Evolutionary conservation across 805 yeast species (phyloP).

Genomic region (Teunomyces panamensis): DNA sequence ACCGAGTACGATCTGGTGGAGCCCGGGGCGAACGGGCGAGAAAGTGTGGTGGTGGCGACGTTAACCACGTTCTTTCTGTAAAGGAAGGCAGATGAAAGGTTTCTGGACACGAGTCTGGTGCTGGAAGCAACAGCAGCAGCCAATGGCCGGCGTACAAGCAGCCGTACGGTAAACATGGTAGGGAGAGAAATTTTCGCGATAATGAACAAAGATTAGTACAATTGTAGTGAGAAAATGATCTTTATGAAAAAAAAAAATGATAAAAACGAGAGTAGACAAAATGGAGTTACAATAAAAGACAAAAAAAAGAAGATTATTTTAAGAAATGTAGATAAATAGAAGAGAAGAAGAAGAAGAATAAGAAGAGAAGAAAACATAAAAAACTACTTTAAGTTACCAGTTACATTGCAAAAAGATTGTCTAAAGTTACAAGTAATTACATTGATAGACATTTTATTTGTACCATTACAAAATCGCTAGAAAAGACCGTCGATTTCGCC

Average conservation of each 20-base stretch:
- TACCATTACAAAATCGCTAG: conserved; percentile 19
- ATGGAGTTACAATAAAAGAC: too few relatives aligned
- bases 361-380: too few relatives aligned
- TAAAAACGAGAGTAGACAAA: too few relatives aligned
- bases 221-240: not conserved
- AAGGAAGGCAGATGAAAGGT: not conserved
- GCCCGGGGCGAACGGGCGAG: not conserved
- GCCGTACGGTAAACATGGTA: conserved; percentile 3
- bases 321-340: too few relatives aligned
- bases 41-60: not conserved
- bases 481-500: conserved; percentile 84
- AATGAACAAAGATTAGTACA: not conserved
- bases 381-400: not conserved
- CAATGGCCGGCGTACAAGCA: not conserved
- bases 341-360: too few relatives aligned
- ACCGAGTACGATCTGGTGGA: conserved; percentile 31
- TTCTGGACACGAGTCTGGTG: not conserved
- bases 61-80: too few relatives aligned
- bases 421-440: too few relatives aligned
- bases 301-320: too few relatives aligned
- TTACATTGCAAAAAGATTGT: not conserved
- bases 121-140: not conserved
- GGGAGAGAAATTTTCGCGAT: conserved; percentile 1
- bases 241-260: not conserved
- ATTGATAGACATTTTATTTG: too few relatives aligned